phyloP scores from a whole-genome alignment of 202 grass and related monocot genomes.

The Setaria italica region DNA sequence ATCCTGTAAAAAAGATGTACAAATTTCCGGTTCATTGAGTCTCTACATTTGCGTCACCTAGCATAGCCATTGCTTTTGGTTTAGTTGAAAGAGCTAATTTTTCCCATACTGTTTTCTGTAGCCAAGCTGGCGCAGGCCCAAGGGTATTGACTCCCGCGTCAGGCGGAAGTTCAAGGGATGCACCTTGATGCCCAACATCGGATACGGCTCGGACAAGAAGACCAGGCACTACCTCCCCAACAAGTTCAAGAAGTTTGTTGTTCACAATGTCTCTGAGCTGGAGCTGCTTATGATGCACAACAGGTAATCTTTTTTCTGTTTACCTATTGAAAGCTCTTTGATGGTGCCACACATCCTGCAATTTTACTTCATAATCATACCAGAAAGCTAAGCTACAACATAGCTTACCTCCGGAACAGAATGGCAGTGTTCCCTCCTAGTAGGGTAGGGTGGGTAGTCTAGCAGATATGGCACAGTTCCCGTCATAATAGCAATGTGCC shows the following conservation, averaged over 20 bases:
- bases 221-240: conserved; percentile 80
- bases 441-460: background rate
- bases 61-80: conserved; percentile 8
- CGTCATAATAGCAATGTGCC: background rate
- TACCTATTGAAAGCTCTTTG: background rate
- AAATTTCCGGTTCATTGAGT: background rate
- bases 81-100: background rate
- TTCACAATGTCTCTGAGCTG: conserved; percentile 74
- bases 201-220: conserved; percentile 78
- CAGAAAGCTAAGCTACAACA: background rate
- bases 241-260: conserved; percentile 78
- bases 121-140: conserved; percentile 79
- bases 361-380: background rate
- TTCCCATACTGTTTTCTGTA: background rate
- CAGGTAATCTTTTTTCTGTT: conserved; percentile 46
- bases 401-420: background rate
- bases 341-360: background rate
- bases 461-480: background rate
- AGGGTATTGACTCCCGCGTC: conserved; percentile 81
- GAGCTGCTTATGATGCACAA: conserved; percentile 91
- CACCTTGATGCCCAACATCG: conserved; percentile 88
- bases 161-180: conserved; percentile 82
- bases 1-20: background rate
- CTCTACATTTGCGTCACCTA: background rate
- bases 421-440: background rate